Base-by-base conservation (phyloP, 2,329 filamentous ascomycete species). In the Botrytis deweyae region DNA sequence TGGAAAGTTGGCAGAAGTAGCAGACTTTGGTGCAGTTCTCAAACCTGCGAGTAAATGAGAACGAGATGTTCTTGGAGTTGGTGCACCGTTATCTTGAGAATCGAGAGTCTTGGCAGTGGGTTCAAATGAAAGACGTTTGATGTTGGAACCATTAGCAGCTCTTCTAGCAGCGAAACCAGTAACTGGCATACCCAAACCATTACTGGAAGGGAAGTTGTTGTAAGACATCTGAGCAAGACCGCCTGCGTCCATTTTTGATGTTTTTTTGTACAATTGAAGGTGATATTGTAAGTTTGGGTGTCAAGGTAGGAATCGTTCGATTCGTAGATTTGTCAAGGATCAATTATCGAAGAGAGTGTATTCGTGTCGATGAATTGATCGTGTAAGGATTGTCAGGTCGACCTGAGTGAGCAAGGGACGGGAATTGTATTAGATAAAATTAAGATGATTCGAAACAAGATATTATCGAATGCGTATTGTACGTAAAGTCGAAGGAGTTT, bases 141-240 rank as follows among this genome's bases (percentile, higher is more conserved):
- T 92, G 82, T 93, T 92, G 81, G 93, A 90, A 78, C 93, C 93
- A 81, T 81, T 97, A 25, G 71, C 66, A 93, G 79, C 79, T 77
- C 90, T 89, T 79, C 96, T 92, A 80, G 95, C 95, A 76, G 93
- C 94, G 81, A 97, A 92, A 80, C 94, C 93, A 77, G 92, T 90
- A 76, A 89, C 87, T 71, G 94, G 92, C 85, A 93, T 90, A 81
- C 91, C 90, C 79, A 97, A 87, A 79, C 90, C 91, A 83, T 89
- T 89, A 82, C 89, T 87, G 83, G 92, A 87, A 83, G 88, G 85
- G 83, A 93, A 93, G 84, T 91, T 89, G 87, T 91, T 93, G 87
- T 94, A 95, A 86, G 94, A 93, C 95, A 98, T 98, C 89, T 97
- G 94, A 96, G 94, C 92, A 87, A 97, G 93, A 96, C 94, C 94